These are phyloP conservation scores for Neckera pumila DNA, from an alignment of 225 moss, liverwort and hornwort genomes.

Conservation along the genomic window DNA sequence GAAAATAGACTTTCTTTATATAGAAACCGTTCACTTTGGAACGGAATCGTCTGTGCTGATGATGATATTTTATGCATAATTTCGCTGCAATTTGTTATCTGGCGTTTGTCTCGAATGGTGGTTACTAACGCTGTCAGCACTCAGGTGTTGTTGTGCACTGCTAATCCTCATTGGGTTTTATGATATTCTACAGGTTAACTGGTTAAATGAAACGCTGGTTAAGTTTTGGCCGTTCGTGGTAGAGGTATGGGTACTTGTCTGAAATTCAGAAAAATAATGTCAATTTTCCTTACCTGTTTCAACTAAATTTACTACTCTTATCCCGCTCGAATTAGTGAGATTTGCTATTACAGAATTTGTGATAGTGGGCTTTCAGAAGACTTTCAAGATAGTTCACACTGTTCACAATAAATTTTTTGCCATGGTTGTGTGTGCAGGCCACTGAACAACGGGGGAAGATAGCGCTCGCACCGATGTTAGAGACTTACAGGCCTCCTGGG, in stretches of 20 bases:
- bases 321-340: not conserved
- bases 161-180: not conserved
- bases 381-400: not conserved
- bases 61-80: not conserved
- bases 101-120: not conserved
- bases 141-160: not conserved
- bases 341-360: not conserved
- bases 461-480: slow-evolving; percentile 59
- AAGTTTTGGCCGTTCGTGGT: slow-evolving; percentile 83
- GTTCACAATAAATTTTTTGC: not conserved
- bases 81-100: not conserved
- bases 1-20: not conserved
- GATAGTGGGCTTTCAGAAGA: not conserved
- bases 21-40: not conserved
- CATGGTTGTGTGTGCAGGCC: slow-evolving; percentile 35
- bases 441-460: slow-evolving; percentile 57
- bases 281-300: not conserved
- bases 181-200: slow-evolving; percentile 52
- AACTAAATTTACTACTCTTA: not conserved
- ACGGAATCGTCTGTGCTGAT: not conserved
- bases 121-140: not conserved
- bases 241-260: not conserved
- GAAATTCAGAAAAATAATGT: not conserved
- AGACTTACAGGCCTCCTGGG: slow-evolving; percentile 70
- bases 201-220: slow-evolving; percentile 72